A percentile compares a stretch with the other conserved stretches of the same genome.
Conservation (phyloP, 2,329 filamentous ascomycete genomes). For the Neoascochyta sp. region DNA sequence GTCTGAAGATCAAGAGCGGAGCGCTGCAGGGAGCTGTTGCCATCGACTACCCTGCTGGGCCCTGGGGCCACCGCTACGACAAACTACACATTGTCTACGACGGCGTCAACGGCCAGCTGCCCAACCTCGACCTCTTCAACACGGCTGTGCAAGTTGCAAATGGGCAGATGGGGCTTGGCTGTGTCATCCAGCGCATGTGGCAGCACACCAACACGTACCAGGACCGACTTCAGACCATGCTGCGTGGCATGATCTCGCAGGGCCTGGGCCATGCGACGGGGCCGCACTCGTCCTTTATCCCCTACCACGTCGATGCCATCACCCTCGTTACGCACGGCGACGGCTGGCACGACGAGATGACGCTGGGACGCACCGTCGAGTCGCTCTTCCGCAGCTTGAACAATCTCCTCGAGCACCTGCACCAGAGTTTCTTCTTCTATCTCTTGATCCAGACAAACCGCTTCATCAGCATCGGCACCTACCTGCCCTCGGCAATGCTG, state of each 20-base stretch:
- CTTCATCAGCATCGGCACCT: slow-evolving; percentile 97
- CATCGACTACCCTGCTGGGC: slow-evolving; percentile 74
- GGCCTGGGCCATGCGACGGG: slow-evolving; percentile 84
- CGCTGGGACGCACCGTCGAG: slow-evolving; percentile 82
- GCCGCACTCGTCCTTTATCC: slow-evolving; percentile 92
- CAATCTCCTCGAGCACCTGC: slow-evolving; percentile 91
- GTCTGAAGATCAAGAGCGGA: slow-evolving; percentile 84
- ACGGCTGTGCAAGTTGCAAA: slow-evolving; percentile 82
- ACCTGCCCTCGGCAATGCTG: slow-evolving; percentile 95
- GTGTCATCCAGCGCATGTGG: slow-evolving; percentile 82
- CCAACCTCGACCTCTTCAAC: slow-evolving; percentile 94
- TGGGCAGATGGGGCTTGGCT: slow-evolving; percentile 86
- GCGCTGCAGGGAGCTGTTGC: slow-evolving; percentile 88
- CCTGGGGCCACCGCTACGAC: slow-evolving; percentile 75
- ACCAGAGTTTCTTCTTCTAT: slow-evolving; percentile 99
- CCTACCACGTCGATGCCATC: slow-evolving; percentile 94
- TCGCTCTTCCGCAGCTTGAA: slow-evolving; percentile 91
- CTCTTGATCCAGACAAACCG: slow-evolving; percentile 84
- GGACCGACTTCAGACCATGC: slow-evolving; percentile 80
- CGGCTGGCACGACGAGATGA: slow-evolving; percentile 98
- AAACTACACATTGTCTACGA: slow-evolving; percentile 91
- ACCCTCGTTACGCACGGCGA: slow-evolving; percentile 86
- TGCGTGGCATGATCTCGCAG: slow-evolving; percentile 89
- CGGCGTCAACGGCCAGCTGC: slow-evolving; percentile 89
- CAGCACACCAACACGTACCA: slow-evolving; percentile 71